Base-by-base conservation (phyloP, 345 rosid species). In the Hibiscus trionum region DNA sequence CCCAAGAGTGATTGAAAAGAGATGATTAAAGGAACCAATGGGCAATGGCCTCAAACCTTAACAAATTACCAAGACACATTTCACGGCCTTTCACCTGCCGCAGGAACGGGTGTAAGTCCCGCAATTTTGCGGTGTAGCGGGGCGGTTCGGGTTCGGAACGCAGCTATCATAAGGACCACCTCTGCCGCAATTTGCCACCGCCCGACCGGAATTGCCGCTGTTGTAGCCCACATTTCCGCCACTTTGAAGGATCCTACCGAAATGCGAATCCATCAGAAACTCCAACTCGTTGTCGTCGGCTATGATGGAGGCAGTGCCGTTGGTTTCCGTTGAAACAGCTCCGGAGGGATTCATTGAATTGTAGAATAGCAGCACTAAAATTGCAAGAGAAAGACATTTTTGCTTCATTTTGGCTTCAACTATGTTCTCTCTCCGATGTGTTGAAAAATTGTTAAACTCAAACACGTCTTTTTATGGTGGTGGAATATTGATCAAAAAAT, bases 141-240 rank as follows among this genome's bases (percentile, higher is more conserved):
- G 71, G 2, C 71, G 57, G 58, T 66, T 66, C 31, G 39, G 70
- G 35, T 66, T 66, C 10, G 71, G 71, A 66, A 47, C 14, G 58
- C 71, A 66, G 58, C 58, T 47, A n/a, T 47, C 58, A 27, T 47
- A 66, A 15, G 71, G 3, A 3, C 15, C 14, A 47, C 11, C 2
- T 66, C 58, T 47, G 12, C 71, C 71, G 16, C 71, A 66, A 16
- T 47, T 7, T 26, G 24, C 15, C 2, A 3, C 39, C 2, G 42
- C 2, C 49, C 26, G 58, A 47, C 39, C 39, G 2, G 57, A 12
- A 27, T 47, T 66, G 1, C 24, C 39, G 1, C 57, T 26, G 58
- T 47, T 66, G 7, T n/a, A 2, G 27, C 11, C 21, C 69, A 47
- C 58, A 26, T 37, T 15, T 66, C 71, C 71, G n/a, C 71, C 14